Base-by-base conservation (phyloP, 352 stramenopile genomes). In the Pythium volutum region DNA sequence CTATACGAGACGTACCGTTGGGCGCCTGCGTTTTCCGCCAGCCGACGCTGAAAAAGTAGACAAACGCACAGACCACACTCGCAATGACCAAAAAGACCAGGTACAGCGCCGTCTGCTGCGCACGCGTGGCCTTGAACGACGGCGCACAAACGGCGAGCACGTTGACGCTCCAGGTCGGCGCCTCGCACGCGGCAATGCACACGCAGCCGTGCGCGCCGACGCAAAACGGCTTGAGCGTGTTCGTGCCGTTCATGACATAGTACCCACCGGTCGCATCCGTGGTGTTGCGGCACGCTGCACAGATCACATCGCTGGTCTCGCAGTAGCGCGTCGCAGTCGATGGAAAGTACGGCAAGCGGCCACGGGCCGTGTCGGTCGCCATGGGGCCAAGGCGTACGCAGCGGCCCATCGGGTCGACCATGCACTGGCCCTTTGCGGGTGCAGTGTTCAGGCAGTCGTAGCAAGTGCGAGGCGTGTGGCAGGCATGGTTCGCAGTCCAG, bases 271-370 rank as follows among this genome's bases (percentile, higher is more conserved):
- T 69, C 23, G 62, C 62, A 50, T 71, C 57, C 27, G 48, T 25
- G 25, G 36, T 18, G 5, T 26, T 23, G 22, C 67, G 61, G 52
- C 78, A 88, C 0, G 55, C 56, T 20, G 52, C 69, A 54, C 78
- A 88, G 11, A 65, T 52, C 27, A 50, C 53, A 59, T 88, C 78
- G 33, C 69, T 60, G 0, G 48, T 2, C 10, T 71, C 74, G 50
- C 78, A 88, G 62, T 88, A 88, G 23, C 72, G 78, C 22, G 74
- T 71, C 67, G 82, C 84, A 2, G 53, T 43, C 23, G 74, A 75
- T 0, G 67, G 31, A 36, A 36, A 11, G 31, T 15, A 36, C 8
- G 31, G 31, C 31, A 12, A 11, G 4, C 31, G 31, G 1, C 31
- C 31, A 36, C 7, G n/a, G n/a, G n/a, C n/a, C n/a, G n/a, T n/a